phyloP scores from a whole-genome alignment of 345 rosid genomes.

The Dipteronia sinensis region DNA sequence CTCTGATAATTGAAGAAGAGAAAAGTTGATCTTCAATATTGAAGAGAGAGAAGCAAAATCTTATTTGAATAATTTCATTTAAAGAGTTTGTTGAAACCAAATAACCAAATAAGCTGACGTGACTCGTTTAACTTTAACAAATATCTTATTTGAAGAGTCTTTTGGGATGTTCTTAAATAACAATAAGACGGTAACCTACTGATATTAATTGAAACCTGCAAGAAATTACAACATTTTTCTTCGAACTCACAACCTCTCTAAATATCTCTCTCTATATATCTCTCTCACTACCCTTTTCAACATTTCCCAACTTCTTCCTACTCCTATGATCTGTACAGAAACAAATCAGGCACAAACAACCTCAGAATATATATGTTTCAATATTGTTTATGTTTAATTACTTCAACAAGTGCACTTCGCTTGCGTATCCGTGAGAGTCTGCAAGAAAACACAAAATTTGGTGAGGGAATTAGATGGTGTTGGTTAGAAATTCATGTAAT shows the following conservation, averaged over 20 bases:
- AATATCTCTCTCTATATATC: background rate
- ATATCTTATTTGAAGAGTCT: no score
- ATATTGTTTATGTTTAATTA: slow-evolving; percentile 14
- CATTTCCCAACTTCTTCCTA: slow-evolving; percentile 1
- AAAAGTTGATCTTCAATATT: no score
- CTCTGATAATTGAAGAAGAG: no score
- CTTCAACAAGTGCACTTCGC: slow-evolving; percentile 56
- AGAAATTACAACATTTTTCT: background rate
- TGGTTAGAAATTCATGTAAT: slow-evolving; percentile 24
- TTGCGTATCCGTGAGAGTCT: slow-evolving; percentile 49
- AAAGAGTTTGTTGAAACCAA: no score
- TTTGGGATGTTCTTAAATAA: no score
- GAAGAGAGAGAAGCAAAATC: no score
- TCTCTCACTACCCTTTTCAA: background rate
- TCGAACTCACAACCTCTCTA: background rate
- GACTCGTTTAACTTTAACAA: no score
- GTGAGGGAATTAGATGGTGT: slow-evolving; percentile 8
- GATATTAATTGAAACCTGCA: background rate
- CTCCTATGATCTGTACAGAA: slow-evolving; percentile 25
- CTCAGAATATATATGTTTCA: slow-evolving; percentile 10
- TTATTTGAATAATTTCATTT: no score
- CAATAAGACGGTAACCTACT: no score
- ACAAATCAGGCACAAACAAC: slow-evolving; percentile 22
- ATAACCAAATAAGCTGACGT: no score
- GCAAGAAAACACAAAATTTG: slow-evolving; percentile 19